Percentiles rank a stretch among this genome's conserved stretches.
phyloP scores from a whole-genome alignment of 2,329 filamentous ascomycete species.

The Aspergillus thermomutatus region DNA sequence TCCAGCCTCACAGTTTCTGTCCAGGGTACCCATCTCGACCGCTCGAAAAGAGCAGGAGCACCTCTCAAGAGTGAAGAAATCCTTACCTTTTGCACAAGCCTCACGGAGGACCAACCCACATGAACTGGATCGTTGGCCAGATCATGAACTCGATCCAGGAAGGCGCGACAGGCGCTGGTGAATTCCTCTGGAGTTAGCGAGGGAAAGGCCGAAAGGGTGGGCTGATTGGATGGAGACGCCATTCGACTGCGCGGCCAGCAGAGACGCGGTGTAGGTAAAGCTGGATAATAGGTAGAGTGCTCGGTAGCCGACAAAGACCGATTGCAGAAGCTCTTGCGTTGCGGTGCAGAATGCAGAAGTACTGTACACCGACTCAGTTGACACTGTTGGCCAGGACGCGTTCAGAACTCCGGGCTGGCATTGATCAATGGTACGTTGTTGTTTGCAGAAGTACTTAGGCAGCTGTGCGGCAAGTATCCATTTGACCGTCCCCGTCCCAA shows the following conservation, averaged over 20 bases:
- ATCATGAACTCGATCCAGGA: conserved; percentile 50
- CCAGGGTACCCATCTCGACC: neutral
- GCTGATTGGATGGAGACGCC: conserved; percentile 5
- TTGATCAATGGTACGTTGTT: neutral
- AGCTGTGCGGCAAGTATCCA: neutral
- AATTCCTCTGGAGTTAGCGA: conserved; percentile 62
- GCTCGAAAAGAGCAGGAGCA: conserved; percentile 1
- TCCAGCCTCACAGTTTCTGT: neutral
- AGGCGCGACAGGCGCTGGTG: conserved; percentile 60
- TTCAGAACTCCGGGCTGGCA: neutral
- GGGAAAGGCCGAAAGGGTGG: conserved; percentile 49
- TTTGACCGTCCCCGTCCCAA: neutral
- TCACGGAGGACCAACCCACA: conserved; percentile 44
- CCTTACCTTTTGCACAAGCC: conserved; percentile 29
- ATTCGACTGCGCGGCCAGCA: conserved; percentile 8
- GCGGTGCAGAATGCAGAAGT: neutral
- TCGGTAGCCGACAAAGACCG: conserved; percentile 8
- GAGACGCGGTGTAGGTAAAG: conserved; percentile 16
- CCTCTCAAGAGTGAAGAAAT: conserved; percentile 6
- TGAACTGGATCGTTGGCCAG: conserved; percentile 51
- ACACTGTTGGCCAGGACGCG: neutral
- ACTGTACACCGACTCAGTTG: neutral
- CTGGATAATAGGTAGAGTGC: neutral
- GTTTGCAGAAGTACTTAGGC: neutral
- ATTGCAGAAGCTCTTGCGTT: conserved; percentile 13